Conservation (phyloP, 768 basidiomycete genomes). For the Kwoniella europaea region DNA sequence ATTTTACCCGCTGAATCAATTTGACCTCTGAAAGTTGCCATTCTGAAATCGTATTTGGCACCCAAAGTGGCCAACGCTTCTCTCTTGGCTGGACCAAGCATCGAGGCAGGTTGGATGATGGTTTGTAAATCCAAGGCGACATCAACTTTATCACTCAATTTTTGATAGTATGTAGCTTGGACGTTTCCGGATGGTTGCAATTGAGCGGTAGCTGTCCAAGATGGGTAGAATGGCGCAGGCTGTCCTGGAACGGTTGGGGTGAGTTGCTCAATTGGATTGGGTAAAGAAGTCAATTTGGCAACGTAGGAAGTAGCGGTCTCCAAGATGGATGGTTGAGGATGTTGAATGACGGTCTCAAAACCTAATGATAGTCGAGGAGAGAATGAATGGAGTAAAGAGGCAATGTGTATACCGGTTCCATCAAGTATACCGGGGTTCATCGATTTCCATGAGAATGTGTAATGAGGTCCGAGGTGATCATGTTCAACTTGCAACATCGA, state of each 20-base stretch:
- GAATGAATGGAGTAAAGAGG: conserved; percentile 88
- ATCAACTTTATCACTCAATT: conserved; percentile 91
- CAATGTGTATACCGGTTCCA: conserved; percentile 87
- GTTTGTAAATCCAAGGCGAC: conserved; percentile 93
- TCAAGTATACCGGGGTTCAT: conserved; percentile 90
- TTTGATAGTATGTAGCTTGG: conserved; percentile 95
- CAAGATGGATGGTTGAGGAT: conserved; percentile 68
- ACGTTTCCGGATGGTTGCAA: conserved; percentile 79
- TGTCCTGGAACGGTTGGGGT: conserved; percentile 44
- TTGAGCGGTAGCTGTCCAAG: conserved; percentile 93
- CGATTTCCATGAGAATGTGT: conserved; percentile 80
- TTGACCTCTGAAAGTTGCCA: conserved; percentile 92
- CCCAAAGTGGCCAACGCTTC: conserved; percentile 93
- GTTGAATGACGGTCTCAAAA: conserved; percentile 80
- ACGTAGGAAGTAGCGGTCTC: conserved; percentile 63
- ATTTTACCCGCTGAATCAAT: conserved; percentile 94
- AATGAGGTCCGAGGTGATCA: conserved; percentile 87
- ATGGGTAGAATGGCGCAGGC: conserved; percentile 45
- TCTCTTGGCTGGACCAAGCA: conserved; percentile 68
- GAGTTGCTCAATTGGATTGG: conserved; percentile 35
- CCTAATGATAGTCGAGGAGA: conserved; percentile 89
- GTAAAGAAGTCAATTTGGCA: conserved; percentile 58
- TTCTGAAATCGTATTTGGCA: conserved; percentile 93
- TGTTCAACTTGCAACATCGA: conserved; percentile 94
- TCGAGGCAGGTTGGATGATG: conserved; percentile 64